Percentiles rank a stretch among this genome's conserved stretches.
Conservation (phyloP, 108 stramenopile species). For the Conticribra guillardii region DNA sequence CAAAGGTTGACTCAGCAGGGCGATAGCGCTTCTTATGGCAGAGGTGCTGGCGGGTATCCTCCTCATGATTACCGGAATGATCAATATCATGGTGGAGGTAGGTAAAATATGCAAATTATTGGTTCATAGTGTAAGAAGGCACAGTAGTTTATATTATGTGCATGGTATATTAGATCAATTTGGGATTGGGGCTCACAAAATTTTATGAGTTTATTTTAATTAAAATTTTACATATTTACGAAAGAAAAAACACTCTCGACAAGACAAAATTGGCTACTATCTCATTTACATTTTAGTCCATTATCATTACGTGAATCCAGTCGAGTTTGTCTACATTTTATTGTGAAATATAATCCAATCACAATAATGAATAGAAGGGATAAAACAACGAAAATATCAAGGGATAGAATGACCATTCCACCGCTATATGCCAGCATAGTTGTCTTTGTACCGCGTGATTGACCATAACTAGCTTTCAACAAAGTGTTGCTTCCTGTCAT, state of each 20-base stretch:
- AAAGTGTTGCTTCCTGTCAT: constrained; percentile 4
- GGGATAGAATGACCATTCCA: constrained; percentile 22
- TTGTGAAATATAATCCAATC: not conserved
- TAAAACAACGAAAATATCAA: constrained; percentile 10
- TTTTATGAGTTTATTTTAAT: no score
- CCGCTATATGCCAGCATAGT: constrained; percentile 1
- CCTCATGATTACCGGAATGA: constrained; percentile 7
- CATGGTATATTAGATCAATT: no score
- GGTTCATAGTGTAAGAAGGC: not conserved
- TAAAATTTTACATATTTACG: no score
- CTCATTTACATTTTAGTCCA: no score
- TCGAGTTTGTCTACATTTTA: not conserved
- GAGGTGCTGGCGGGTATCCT: constrained; percentile 2
- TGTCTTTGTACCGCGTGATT: not conserved
- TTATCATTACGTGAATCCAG: no score
- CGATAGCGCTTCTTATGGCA: constrained; percentile 21
- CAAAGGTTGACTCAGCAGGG: constrained; percentile 25
- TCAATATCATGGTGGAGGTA: constrained; percentile 11
- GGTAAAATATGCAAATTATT: not conserved
- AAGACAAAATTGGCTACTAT: no score
- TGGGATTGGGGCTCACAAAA: no score
- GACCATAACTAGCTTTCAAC: constrained; percentile 46
- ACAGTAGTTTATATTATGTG: no score
- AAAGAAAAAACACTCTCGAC: no score
- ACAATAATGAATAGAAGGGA: not conserved